Base-by-base conservation (phyloP, 1,284 basidiomycete genomes). In the Cryptococcus sp. region DNA sequence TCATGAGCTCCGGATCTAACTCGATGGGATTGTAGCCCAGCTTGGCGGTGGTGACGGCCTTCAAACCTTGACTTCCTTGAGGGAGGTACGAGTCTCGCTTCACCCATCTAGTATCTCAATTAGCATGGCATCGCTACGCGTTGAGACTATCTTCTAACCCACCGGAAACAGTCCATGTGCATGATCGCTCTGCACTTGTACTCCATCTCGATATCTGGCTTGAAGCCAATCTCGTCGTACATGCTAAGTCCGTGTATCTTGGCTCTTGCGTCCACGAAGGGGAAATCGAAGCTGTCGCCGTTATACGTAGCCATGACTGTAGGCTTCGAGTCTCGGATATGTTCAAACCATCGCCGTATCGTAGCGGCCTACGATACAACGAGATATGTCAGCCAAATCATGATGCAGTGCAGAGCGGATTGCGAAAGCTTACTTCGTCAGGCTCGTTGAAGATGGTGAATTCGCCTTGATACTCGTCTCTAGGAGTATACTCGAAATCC, bases 41-140 rank as follows among this genome's bases (percentile, higher is more conserved):
- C 80, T 99, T 99, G 27, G 91, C 88, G 0, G 91, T 95, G 0
- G 96, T 99, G 35, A 99, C 96, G 0, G 96, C 96, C 59, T 99
- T 99, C 73, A 99, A 82, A 73, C 96, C 96, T 77, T 99, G 96
- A 82, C 90, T 93, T 38, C 96, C 96, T 80, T 99, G 96, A 0
- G 96, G 96, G 6, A 99, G 82, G 75, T 99, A 99, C n/a, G 94
- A 98, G 80, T 99, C 96, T 47, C 96, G 89, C 80, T 99, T 99
- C 54, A 99, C 96, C 96, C 96, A 99, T 71, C 78, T 78, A 45
- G 8, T 1, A 7, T 16, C 2, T 38, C 40, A 31, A 53, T 59
- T 48, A 49, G 41, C 27, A 44, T 38, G 40, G 25, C 15, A 3
- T 16, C 47, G 25, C 3, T 17, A 50, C 16, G 42, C 66, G 68